phyloP scores from a whole-genome alignment of 1,139 yeast genomes.

The Hemisphaericaspora lyxosophila region DNA sequence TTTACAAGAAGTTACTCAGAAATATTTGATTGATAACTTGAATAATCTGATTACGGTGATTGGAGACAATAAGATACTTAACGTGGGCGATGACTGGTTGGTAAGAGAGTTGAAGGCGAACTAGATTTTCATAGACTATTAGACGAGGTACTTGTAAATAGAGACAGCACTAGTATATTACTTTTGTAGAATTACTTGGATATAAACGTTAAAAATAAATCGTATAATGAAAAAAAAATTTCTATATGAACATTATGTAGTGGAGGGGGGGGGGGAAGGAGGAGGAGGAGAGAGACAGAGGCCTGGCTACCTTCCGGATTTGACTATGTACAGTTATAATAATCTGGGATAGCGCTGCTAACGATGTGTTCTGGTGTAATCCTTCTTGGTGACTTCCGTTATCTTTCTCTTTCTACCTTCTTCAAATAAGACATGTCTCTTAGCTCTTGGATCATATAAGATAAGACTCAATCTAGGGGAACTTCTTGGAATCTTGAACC shows the following conservation, averaged over 20 bases:
- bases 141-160: no score
- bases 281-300: no score
- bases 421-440: slow-evolving; percentile 78
- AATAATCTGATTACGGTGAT: slow-evolving; percentile 46
- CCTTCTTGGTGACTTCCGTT: slow-evolving; percentile 61
- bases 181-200: no score
- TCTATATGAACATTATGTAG: no score
- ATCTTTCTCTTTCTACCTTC: slow-evolving; percentile 84
- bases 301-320: no score
- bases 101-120: slow-evolving; percentile 13
- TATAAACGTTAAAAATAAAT: no score
- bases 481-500: slow-evolving; percentile 78
- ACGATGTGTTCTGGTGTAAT: slow-evolving; percentile 55
- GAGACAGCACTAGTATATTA: no score
- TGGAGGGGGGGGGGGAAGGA: no score
- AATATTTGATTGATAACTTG: slow-evolving; percentile 44
- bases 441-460: slow-evolving; percentile 78
- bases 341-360: slow-evolving; percentile 3
- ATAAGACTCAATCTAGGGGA: slow-evolving; percentile 78
- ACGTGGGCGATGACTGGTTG: slow-evolving; percentile 34
- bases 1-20: slow-evolving; percentile 59
- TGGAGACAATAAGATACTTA: slow-evolving; percentile 46
- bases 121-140: no score
- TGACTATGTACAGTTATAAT: slow-evolving; percentile 2
- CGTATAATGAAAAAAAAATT: no score